phyloP scores from a whole-genome alignment of 805 yeast genomes.

The Wickerhamiella hasegawae region DNA sequence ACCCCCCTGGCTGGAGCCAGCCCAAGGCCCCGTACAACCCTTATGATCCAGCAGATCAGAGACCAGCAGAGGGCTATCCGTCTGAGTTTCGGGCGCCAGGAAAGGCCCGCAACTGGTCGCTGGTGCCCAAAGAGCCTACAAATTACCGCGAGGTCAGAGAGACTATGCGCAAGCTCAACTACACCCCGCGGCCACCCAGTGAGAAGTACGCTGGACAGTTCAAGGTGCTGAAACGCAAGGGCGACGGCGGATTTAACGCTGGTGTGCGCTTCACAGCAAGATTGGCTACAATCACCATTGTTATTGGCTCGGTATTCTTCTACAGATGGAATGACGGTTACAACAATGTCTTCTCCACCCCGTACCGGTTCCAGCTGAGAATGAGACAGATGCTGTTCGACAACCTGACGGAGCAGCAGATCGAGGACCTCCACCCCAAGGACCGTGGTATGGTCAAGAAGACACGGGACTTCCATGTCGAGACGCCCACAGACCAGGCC shows the following conservation, averaged over 20 bases:
- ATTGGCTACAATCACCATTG: conserved; percentile 31
- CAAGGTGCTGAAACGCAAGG: conserved; percentile 48
- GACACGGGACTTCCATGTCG: conserved; percentile 3
- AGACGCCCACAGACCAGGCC: conserved; percentile 24
- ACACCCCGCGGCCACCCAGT: conserved; percentile 63
- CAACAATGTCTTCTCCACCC: conserved; percentile 56
- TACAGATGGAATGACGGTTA: conserved; percentile 75
- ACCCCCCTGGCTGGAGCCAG: conserved; percentile 65
- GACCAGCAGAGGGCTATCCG: conserved; percentile 79
- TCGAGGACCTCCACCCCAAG: conserved; percentile 38
- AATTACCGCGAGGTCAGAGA: conserved; percentile 54
- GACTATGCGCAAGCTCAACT: conserved; percentile 57
- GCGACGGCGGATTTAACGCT: conserved; percentile 36
- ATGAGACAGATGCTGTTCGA: conserved; percentile 40
- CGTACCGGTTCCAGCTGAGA: conserved; percentile 45
- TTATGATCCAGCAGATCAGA: conserved; percentile 55
- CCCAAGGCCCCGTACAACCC: conserved; percentile 81
- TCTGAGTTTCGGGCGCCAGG: conserved; percentile 63
- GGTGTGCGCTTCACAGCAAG: conserved; percentile 48
- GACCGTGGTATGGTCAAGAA: conserved; percentile 19
- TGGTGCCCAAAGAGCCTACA: conserved; percentile 48
- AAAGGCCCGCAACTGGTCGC: conserved; percentile 35
- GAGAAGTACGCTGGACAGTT: conserved; percentile 65
- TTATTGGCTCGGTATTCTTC: conserved; percentile 50
- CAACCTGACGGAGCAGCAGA: conserved; percentile 39